Conservation (phyloP, 495 filamentous ascomycete genomes). For the Venustampulla echinocandica region DNA sequence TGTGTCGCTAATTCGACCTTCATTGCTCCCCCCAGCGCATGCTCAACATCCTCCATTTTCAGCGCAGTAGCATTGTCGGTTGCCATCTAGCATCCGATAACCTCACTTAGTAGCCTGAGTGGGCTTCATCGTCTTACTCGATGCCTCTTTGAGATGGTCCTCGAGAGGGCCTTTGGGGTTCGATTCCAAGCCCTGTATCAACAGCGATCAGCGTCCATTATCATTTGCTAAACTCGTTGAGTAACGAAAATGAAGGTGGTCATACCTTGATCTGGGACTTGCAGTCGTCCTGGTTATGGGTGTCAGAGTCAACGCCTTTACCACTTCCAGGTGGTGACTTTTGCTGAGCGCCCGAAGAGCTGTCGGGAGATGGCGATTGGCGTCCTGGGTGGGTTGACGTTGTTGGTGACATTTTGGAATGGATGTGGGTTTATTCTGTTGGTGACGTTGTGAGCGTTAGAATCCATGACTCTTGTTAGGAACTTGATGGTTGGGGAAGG, state of each 20-base stretch:
- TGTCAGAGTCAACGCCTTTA: slow-evolving; percentile 38
- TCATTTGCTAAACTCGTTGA: not conserved
- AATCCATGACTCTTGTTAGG: not conserved
- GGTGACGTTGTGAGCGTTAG: too few relatives aligned
- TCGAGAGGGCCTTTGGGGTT: slow-evolving; percentile 70
- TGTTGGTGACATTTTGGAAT: slow-evolving; percentile 12
- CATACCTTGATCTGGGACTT: slow-evolving; percentile 39
- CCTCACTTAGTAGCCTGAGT: not conserved
- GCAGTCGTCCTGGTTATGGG: slow-evolving; percentile 41
- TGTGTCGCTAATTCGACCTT: too few relatives aligned
- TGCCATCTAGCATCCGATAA: not conserved
- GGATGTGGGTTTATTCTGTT: slow-evolving; percentile 8
- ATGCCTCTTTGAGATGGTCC: slow-evolving; percentile 50
- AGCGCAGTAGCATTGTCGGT: not conserved
- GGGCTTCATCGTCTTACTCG: slow-evolving; percentile 13
- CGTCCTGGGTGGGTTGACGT: slow-evolving; percentile 61
- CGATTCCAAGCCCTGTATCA: slow-evolving; percentile 37
- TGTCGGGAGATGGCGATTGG: slow-evolving; percentile 73
- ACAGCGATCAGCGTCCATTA: not conserved
- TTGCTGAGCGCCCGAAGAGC: slow-evolving; percentile 56
- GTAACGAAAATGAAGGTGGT: not conserved
- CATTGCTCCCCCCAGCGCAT: too few relatives aligned
- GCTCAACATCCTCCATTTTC: too few relatives aligned
- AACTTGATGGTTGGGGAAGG: not conserved
- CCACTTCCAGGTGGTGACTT: slow-evolving; percentile 29